Evolutionary conservation across 2,329 filamentous ascomycete genomes (phyloP), one percentile per base, ranked within the genome.

Genomic region (Elsinoe necatrix): DNA sequence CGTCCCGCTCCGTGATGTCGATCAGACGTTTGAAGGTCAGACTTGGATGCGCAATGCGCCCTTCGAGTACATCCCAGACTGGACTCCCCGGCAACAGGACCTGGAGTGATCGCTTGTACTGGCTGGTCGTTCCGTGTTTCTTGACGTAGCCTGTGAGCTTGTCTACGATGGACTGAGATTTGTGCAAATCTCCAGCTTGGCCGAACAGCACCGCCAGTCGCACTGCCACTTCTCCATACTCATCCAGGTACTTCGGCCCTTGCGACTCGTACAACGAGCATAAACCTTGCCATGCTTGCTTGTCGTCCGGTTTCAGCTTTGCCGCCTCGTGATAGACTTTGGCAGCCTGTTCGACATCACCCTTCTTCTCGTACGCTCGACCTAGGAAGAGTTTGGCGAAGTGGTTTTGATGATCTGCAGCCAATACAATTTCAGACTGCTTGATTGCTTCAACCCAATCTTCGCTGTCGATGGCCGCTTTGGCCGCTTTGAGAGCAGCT

Each of bases 281-380:
- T 45, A 98, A 76, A 1, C 93, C 93, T 68, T 95, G 87, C 89
- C 89, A 97, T 62, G 87, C 87, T 65, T 92, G 87, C n/a, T 82
- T 75, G 63, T 96, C 90, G 16, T 81, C 76, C 0, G 84, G 81
- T 61, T 89, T 91, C 60, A 89, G 75, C 18, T 77, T 76, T 4
- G 86, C 81, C 1, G 92, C 93, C 29, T 80, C 77, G 39, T 79
- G 76, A 70, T 97, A 97, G 1, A 84, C 82, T 31, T 78, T 80
- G 63, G 93, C 90, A 0, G 93, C 84, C 39, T 89, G 85, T 5
- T 86, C 82, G 6, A 79, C 72, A 59, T 83, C 80, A 59, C 82
- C 81, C 60, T 86, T 80, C 68, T 90, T 93, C 69, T 95, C 89
- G 45, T 86, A 76, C 1, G 88, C 87, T 68, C 95, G 89, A 1